These are phyloP conservation scores for Nannochloropsis gaditana DNA, from an alignment of 108 stramenopile species.

Conservation along the genomic window DNA sequence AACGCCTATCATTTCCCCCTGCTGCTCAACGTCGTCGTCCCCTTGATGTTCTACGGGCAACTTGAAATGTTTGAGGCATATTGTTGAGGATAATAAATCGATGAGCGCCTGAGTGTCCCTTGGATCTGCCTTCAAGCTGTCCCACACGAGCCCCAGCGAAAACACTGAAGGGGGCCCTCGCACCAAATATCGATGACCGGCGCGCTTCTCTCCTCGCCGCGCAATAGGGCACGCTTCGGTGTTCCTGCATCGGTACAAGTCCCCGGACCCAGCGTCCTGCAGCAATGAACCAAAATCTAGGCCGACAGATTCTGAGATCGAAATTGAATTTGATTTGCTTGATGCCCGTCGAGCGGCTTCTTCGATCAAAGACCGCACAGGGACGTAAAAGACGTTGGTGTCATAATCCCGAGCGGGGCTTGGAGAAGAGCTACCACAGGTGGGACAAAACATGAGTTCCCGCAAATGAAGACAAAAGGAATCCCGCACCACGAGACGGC, in stretches of 20 bases:
- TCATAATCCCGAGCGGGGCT: background rate
- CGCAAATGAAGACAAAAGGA: background rate
- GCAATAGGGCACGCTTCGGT: background rate
- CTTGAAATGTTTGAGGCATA: background rate
- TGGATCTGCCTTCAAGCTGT: background rate
- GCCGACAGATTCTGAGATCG: background rate
- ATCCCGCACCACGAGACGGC: background rate
- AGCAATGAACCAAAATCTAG: background rate
- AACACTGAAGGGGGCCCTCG: background rate
- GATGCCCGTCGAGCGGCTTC: background rate
- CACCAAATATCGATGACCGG: background rate
- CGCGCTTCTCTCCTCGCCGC: conserved; percentile 4
- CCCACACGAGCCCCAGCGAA: background rate
- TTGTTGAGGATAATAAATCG: background rate
- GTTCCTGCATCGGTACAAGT: background rate
- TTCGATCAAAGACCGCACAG: background rate
- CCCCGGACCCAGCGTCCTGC: background rate
- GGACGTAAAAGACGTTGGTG: conserved; percentile 12
- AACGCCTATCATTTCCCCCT: background rate
- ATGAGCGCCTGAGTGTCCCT: background rate
- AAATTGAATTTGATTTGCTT: background rate
- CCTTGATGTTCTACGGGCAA: background rate
- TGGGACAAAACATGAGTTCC: background rate
- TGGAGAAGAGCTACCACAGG: background rate
- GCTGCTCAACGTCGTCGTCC: background rate